These are phyloP conservation scores for Colletotrichum spaethianum DNA, from an alignment of 2,329 filamentous ascomycete species.

Conservation along the genomic window DNA sequence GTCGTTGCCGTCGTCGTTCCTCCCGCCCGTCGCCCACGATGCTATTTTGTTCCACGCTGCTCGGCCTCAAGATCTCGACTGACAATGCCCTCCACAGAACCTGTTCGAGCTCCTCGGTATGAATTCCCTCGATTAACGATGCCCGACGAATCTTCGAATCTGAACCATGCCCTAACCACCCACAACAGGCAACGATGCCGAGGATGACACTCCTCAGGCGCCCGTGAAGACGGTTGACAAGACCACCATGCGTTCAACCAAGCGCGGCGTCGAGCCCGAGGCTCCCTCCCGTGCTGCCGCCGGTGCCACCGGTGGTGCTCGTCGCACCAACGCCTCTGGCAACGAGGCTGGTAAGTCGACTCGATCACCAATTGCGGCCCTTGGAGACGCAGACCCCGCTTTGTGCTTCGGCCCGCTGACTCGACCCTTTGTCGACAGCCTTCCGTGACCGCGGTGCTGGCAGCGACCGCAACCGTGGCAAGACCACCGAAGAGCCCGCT, in stretches of 20 bases:
- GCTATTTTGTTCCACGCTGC: not conserved
- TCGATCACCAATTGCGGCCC: slow-evolving; percentile 18
- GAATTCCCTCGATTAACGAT: slow-evolving; percentile 49
- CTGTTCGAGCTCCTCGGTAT: slow-evolving; percentile 98
- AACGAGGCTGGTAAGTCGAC: slow-evolving; percentile 87
- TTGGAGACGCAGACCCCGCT: slow-evolving; percentile 39
- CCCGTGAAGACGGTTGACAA: slow-evolving; percentile 94
- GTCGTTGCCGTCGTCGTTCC: not conserved
- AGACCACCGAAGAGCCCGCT: slow-evolving; percentile 79
- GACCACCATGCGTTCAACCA: slow-evolving; percentile 79
- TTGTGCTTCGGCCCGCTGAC: slow-evolving; percentile 27
- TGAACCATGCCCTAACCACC: slow-evolving; percentile 39
- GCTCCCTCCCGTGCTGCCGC: slow-evolving; percentile 67
- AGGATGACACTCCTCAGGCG: slow-evolving; percentile 80
- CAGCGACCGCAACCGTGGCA: slow-evolving; percentile 84
- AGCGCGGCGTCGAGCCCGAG: slow-evolving; percentile 89
- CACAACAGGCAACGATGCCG: slow-evolving; percentile 72
- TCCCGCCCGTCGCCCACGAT: not conserved
- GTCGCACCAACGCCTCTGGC: slow-evolving; percentile 75
- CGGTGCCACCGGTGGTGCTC: slow-evolving; percentile 59
- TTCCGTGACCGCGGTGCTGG: slow-evolving; percentile 92
- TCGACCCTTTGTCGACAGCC: slow-evolving; percentile 65
- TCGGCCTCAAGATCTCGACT: not conserved
- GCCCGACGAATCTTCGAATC: slow-evolving; percentile 39
- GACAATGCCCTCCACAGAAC: slow-evolving; percentile 73